phyloP scores from a whole-genome alignment of 1,284 basidiomycete genomes.

The Austropuccinia psidii region DNA sequence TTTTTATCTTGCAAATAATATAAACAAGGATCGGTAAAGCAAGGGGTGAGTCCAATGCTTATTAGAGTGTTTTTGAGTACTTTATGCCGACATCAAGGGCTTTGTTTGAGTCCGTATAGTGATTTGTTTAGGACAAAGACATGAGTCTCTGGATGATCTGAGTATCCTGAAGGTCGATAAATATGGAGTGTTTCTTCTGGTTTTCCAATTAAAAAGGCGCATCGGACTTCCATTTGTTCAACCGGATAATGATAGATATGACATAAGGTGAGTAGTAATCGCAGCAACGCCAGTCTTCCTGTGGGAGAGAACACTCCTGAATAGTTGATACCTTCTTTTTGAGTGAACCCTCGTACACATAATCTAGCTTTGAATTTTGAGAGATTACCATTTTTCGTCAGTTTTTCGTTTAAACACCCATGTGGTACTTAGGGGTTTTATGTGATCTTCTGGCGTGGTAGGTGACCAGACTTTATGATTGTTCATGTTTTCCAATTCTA shows the following conservation, averaged over 20 bases:
- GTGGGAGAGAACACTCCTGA: not conserved
- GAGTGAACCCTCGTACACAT: not conserved
- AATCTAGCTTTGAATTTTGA: slow-evolving; percentile 9
- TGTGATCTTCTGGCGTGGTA: too few relatives aligned
- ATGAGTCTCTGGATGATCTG: not conserved
- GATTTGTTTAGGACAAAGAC: not conserved
- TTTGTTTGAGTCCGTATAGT: not conserved
- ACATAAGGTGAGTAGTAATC: not conserved
- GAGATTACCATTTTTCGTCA: not conserved
- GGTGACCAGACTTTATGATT: not conserved
- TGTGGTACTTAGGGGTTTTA: not conserved
- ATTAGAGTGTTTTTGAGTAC: not conserved
- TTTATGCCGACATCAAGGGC: not conserved
- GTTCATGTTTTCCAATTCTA: not conserved
- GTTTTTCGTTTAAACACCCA: not conserved
- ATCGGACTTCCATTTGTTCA: not conserved
- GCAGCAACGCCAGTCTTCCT: not conserved
- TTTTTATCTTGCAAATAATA: not conserved
- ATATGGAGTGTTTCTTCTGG: not conserved
- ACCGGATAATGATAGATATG: not conserved
- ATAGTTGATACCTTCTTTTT: slow-evolving; percentile 9
- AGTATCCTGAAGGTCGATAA: not conserved
- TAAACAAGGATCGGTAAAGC: not conserved
- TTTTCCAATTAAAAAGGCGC: not conserved
- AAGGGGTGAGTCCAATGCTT: not conserved